Evolutionary conservation across 371 early-diverging fungal genomes (phyloP), one percentile per base, ranked within the genome.

Genomic region (Lichtheimia ornata): DNA sequence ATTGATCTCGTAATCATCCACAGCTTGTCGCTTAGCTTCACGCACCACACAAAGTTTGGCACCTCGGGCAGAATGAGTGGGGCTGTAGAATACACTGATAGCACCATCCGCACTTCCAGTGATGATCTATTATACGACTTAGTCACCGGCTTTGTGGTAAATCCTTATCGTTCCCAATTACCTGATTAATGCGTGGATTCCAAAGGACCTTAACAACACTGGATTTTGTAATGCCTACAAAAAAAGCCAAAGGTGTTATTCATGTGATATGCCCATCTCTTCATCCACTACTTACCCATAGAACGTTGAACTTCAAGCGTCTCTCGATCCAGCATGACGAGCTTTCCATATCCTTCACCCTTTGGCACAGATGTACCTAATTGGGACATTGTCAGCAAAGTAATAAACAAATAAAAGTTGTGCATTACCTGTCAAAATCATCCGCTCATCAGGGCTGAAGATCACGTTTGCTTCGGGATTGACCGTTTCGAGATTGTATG

Each of bases 111-210:
- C 84, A 25, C 87, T 89, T 12, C 94, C 93, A 0, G 86, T 84
- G 2, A 94, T 78, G 14, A 93, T 87, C 79, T 83, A 70, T n/a
- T 51, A 43, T 58, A 17, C 30, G 44, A 27, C 42, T 7, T 35
- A 50, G 25, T 27, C 2, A 42, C 17, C 0, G 4, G 17, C 17
- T 22, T 47, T 3, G 14, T 15, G 9, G 9, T 18, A 18, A 47
- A 5, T 47, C 22, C 47, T 47, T 15, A 47, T 47, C 18, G 17
- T 6, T n/a, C 18, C 12, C 30, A 27, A 11, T 55, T 79, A 82
- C 84, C 79, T 97, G 97, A 65, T 97, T 93, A 69, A 96, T 76
- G 40, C 81, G 84, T 15, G 91, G 84, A 66, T 95, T 93, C 98
- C 98, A 97, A 20, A 88, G 62, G 9, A 94, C 88, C 12, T 83